Conservation (phyloP, 2,329 filamentous ascomycete genomes). For the Xylariaceae sp. region DNA sequence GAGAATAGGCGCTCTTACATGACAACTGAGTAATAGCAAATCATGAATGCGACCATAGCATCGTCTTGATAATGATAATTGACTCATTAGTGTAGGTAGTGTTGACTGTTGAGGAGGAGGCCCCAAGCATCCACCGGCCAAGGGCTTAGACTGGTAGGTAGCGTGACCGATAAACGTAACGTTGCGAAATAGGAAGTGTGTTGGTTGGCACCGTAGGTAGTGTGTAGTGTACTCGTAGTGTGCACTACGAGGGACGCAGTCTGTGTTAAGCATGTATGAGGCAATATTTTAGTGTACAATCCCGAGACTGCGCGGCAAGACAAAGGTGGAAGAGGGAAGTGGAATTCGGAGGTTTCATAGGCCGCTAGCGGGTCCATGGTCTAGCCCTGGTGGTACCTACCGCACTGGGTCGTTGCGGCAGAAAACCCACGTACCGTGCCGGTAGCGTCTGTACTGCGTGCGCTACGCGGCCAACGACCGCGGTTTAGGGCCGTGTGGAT, state of each 20-base stretch:
- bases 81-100: conserved; percentile 8
- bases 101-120: conserved; percentile 10
- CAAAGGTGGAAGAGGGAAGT: background rate
- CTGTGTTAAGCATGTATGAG: background rate
- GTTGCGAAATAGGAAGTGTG: conserved; percentile 22
- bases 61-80: conserved; percentile 5
- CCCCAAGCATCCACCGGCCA: conserved; percentile 19
- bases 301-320: background rate
- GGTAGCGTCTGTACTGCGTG: no score
- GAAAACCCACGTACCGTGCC: background rate
- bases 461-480: no score
- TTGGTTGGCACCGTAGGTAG: no score
- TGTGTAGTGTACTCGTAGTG: conserved; percentile 2
- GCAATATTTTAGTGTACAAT: conserved; percentile 4
- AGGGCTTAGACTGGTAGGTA: conserved; percentile 7
- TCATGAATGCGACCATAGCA: conserved; percentile 17
- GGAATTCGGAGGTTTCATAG: conserved; percentile 16
- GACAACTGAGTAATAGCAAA: background rate
- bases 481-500: background rate
- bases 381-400: background rate
- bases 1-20: background rate
- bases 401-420: background rate
- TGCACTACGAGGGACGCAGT: background rate
- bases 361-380: conserved; percentile 10
- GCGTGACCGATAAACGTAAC: conserved; percentile 25